Base-by-base conservation (phyloP, 805 yeast genomes). In the Ogataea neopini region DNA sequence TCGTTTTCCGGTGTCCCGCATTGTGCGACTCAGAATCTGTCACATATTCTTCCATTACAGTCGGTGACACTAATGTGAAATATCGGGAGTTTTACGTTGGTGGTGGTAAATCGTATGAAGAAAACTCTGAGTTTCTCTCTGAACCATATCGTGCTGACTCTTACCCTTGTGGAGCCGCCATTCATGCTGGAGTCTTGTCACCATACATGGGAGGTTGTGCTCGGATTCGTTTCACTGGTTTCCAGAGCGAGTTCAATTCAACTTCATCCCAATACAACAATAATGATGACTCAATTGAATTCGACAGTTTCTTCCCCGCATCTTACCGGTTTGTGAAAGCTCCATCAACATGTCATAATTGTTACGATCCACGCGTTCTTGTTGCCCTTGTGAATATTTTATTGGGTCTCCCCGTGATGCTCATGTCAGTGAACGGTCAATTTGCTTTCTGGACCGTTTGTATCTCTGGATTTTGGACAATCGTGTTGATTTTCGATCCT, bases 81-180 rank as follows among this genome's bases (percentile, higher is more conserved):
- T 88, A 91, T 60, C 65, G 82, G 44, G 86, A 86, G 1, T 88
- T 74, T 57, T 79, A 81, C 26, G 77, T 91, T 20, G 97, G 97
- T 2, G 96, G 96, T 14, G 91, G 91, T 1, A 39, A 39, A 10
- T 39, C 37, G n/a, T 53, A 59, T 6, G 57, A 53, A 6, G 18
- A 34, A 1, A 46, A 45, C 4, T 50, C 45, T 1, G 66, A 59
- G 1, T 54, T 53, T n/a, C 50, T 83, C 7, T 70, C 88, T 0
- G 57, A 68, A 20, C 90, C 91, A 0, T 91, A 89, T 61, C 73
- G 98, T 53, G 91, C 88, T 0, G 98, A 91, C 67, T 88, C 96
- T 1, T 90, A 74, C 57, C 84, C 92, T 0, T 91, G 98, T 63
- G 92, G 90, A 0, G 86, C 97, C 2, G 97, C 94, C 0, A 79